Evolutionary conservation across 2,329 filamentous ascomycete species (phyloP).

Genomic region (Colletotrichum sp.): DNA sequence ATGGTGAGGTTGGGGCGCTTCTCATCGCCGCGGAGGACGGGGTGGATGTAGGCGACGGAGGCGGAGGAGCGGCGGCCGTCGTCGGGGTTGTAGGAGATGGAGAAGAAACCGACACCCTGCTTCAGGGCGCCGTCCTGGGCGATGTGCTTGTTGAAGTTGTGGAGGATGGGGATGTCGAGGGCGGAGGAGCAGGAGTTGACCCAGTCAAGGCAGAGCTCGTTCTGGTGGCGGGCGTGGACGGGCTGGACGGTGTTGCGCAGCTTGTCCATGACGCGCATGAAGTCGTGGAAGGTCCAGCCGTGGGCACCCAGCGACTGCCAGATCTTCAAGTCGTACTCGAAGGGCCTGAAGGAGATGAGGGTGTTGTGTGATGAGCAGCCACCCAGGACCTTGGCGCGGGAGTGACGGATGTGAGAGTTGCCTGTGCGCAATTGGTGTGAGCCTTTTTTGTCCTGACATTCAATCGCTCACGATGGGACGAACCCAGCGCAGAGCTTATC

Average conservation of each 20-base stretch:
- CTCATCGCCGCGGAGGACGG: slow-evolving; percentile 84
- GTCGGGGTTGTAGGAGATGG: slow-evolving; percentile 89
- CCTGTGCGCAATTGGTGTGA: slow-evolving; percentile 48
- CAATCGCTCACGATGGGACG: not conserved
- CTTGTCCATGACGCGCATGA: slow-evolving; percentile 82
- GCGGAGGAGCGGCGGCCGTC: slow-evolving; percentile 84
- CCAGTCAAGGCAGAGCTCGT: slow-evolving; percentile 93
- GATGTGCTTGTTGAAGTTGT: slow-evolving; percentile 89
- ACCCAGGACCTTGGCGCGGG: slow-evolving; percentile 88
- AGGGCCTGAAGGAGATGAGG: slow-evolving; percentile 89
- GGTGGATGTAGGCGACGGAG: slow-evolving; percentile 91
- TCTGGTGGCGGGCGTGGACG: slow-evolving; percentile 83
- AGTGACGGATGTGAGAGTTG: slow-evolving; percentile 92
- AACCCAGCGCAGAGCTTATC: not conserved
- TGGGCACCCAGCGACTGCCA: slow-evolving; percentile 84
- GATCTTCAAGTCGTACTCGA: slow-evolving; percentile 84
- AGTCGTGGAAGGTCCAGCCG: slow-evolving; percentile 86
- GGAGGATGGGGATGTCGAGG: slow-evolving; percentile 79
- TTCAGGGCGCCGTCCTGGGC: slow-evolving; percentile 73
- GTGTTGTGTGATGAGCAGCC: slow-evolving; percentile 96
- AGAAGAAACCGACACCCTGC: slow-evolving; percentile 87
- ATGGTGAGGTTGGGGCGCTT: slow-evolving; percentile 83
- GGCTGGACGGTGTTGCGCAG: slow-evolving; percentile 90
- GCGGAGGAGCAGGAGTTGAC: slow-evolving; percentile 79
- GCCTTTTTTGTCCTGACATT: not conserved